Evolutionary conservation across 495 filamentous ascomycete species (phyloP), one percentile per base, ranked within the genome.

Genomic region (Bacidia rubella): DNA sequence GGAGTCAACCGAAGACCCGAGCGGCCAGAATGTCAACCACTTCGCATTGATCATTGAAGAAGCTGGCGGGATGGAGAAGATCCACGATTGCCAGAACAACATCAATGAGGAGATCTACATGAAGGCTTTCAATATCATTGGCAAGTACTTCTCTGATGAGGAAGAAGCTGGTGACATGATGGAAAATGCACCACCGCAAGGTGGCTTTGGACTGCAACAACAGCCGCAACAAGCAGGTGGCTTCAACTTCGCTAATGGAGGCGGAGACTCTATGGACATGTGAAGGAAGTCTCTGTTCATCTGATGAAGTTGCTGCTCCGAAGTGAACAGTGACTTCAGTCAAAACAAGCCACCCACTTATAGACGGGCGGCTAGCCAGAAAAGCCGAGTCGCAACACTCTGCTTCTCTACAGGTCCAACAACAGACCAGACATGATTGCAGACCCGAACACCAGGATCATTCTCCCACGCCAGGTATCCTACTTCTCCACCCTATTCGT

Each of bases 21-120:
- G 78, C 50, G 77, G 86, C 32, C 79, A 87, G 38, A 82, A 76
- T 48, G 83, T 99, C 70, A 99, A 99, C 76, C 85, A 87, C 51
- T 99, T 90, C 65, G 93, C 93, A 26, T 77, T 99, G 57, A 95
- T 92, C 73, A 99, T 99, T 60, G 93, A 99, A 72, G 93, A 99
- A 66, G 92, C 89, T 53, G 87, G 87, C 58, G 93, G 93, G 58
- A 99, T 99, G 93, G 90, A 96, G 74, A 97, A 96, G 82, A 96
- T 99, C 62, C 93, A 99, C 68, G 90, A 96, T 60, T 95, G 92
- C 79, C 93, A 99, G 75, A 95, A 90, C 70, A 99, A 99, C 60
- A 90, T 93, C 71, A 99, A 99, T 71, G 93, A 97, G 71, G 93
- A 99, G 72, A 99, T 99, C 60, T 99, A 99, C 77, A 96, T 99